Percentiles rank a stretch among this genome's conserved stretches.
These are phyloP conservation scores for Oryza longistaminata DNA, from an alignment of 176 grass and related monocot species.

Conservation along the genomic window DNA sequence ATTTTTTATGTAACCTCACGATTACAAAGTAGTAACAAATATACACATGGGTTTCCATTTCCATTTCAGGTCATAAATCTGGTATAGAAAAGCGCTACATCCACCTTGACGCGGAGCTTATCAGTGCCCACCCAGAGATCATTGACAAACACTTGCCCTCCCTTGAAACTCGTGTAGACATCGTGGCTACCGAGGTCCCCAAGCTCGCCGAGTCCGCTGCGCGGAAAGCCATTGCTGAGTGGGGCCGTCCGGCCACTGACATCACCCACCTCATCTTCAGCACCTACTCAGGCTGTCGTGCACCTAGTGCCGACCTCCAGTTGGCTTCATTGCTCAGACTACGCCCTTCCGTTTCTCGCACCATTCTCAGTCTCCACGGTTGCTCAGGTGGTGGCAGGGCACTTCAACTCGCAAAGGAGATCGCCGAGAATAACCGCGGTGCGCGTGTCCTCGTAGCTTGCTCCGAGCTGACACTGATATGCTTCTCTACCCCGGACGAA, in stretches of 20 bases:
- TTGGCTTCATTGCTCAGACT: constrained; percentile 48
- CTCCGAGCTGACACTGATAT: constrained; percentile 46
- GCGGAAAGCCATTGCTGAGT: constrained; percentile 55
- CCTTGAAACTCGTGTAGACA: too few relatives aligned
- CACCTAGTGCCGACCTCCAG: constrained; percentile 38
- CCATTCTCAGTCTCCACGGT: constrained; percentile 45
- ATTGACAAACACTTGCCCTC: too few relatives aligned
- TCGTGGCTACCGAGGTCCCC: neutral
- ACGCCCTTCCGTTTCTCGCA: constrained; percentile 20
- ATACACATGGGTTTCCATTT: too few relatives aligned
- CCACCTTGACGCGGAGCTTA: too few relatives aligned
- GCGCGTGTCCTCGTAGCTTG: constrained; percentile 48
- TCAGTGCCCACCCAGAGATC: too few relatives aligned
- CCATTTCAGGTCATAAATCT: too few relatives aligned
- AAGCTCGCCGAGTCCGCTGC: constrained; percentile 49
- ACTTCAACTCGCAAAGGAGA: constrained; percentile 57
- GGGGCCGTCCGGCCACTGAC: constrained; percentile 53
- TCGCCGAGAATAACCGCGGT: constrained; percentile 61
- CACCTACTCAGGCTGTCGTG: constrained; percentile 48
- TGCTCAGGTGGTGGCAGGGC: constrained; percentile 43
- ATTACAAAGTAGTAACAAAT: too few relatives aligned
- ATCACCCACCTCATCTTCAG: constrained; percentile 60
- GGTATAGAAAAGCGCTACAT: too few relatives aligned
- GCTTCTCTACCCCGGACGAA: constrained; percentile 37
- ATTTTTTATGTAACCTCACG: too few relatives aligned